These are phyloP conservation scores for Trichoderma asperelloides DNA, from an alignment of 495 filamentous ascomycete genomes.

Conservation along the genomic window DNA sequence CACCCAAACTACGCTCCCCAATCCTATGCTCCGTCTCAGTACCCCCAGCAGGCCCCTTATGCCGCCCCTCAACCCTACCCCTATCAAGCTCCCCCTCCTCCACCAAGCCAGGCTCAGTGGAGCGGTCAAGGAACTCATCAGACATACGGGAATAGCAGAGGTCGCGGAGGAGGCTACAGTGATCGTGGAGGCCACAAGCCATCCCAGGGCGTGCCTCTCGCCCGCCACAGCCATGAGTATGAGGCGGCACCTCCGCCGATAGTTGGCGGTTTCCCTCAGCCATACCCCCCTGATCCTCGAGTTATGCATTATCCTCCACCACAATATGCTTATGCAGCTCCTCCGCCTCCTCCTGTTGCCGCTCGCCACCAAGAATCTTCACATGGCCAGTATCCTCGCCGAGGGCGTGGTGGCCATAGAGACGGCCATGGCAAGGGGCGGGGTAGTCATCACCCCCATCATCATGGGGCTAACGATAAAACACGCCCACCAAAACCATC, in stretches of 20 bases:
- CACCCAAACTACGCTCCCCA: constrained; percentile 45
- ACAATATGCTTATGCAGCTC: constrained; percentile 11
- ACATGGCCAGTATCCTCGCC: neutral
- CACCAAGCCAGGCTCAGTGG: constrained; percentile 17
- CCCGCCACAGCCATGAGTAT: constrained; percentile 22
- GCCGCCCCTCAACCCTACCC: constrained; percentile 26
- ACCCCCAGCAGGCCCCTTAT: constrained; percentile 24
- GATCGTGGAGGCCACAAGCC: constrained; percentile 37
- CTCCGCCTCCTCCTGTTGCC: constrained; percentile 6
- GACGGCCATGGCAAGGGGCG: neutral
- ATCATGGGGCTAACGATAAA: neutral
- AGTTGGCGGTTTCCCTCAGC: constrained; percentile 30
- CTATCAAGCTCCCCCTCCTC: constrained; percentile 13
- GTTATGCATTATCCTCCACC: constrained; percentile 14
- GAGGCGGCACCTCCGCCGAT: constrained; percentile 29
- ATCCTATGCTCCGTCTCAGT: constrained; percentile 28
- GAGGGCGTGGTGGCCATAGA: constrained; percentile 7
- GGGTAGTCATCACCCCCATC: neutral
- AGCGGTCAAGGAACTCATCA: constrained; percentile 3
- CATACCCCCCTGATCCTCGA: constrained; percentile 18
- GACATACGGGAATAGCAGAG: constrained; percentile 46
- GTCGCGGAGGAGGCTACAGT: constrained; percentile 43
- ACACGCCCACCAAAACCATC: constrained; percentile 1
- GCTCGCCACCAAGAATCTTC: neutral
- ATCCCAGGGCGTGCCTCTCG: constrained; percentile 48